Conservation (phyloP, 768 basidiomycete genomes). For the Mycena filopes region DNA sequence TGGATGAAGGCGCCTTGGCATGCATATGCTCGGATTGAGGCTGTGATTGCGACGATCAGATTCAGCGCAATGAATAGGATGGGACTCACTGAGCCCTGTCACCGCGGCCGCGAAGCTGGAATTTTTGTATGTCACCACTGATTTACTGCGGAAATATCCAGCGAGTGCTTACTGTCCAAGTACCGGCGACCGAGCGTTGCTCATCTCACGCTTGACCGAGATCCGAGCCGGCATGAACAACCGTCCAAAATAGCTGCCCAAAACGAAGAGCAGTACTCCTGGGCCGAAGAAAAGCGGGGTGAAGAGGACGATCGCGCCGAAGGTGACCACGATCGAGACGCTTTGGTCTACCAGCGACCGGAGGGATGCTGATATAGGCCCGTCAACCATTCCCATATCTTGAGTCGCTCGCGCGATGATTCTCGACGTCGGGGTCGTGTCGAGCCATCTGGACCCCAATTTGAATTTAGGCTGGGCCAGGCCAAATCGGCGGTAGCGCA, state of each 20-base stretch:
- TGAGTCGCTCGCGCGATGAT: constrained; percentile 75
- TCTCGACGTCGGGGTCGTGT: constrained; percentile 58
- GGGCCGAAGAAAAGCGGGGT: constrained; percentile 59
- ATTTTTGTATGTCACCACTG: not conserved
- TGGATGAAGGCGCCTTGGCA: constrained; percentile 58
- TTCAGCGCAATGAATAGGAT: not conserved
- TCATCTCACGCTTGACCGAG: constrained; percentile 46
- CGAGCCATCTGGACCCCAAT: constrained; percentile 54
- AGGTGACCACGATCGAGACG: constrained; percentile 51
- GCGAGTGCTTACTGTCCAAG: constrained; percentile 36
- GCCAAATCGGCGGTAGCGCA: constrained; percentile 33
- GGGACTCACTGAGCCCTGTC: constrained; percentile 58
- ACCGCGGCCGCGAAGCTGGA: constrained; percentile 64
- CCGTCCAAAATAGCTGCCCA: constrained; percentile 54
- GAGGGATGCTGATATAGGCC: constrained; percentile 42
- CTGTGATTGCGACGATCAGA: constrained; percentile 37
- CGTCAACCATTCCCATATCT: constrained; percentile 72
- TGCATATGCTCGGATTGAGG: constrained; percentile 73
- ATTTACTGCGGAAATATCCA: constrained; percentile 24
- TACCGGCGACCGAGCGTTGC: constrained; percentile 10
- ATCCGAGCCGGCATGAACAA: constrained; percentile 58
- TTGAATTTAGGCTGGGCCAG: not conserved
- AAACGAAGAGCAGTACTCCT: constrained; percentile 38
- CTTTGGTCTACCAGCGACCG: constrained; percentile 42
- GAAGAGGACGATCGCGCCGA: constrained; percentile 55